Conservation (phyloP, 192 early-diverging fungal genomes). For the Piromyces finnis region DNA sequence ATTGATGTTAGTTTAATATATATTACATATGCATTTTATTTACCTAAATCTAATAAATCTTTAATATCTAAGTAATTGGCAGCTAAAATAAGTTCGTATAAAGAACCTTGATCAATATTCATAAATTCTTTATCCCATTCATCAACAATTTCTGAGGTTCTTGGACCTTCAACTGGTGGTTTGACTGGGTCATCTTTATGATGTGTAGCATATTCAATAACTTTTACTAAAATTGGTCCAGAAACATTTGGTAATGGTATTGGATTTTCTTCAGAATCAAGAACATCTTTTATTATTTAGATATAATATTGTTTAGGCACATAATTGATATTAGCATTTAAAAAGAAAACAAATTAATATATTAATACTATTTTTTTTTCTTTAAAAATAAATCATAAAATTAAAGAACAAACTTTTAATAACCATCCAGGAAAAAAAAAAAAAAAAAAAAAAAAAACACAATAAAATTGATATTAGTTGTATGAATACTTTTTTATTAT, state of each 20-base stretch:
- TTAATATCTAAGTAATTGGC: conserved; percentile 75
- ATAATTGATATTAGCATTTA: too few relatives aligned
- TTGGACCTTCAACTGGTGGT: conserved; percentile 20
- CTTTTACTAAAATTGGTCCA: conserved; percentile 66
- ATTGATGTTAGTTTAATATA: too few relatives aligned
- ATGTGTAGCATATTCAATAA: conserved; percentile 78
- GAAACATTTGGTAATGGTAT: conserved; percentile 84
- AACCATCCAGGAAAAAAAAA: too few relatives aligned
- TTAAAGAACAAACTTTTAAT: too few relatives aligned
- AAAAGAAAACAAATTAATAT: too few relatives aligned
- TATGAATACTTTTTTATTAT: too few relatives aligned
- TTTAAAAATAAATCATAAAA: too few relatives aligned
- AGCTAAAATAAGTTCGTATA: conserved; percentile 79
- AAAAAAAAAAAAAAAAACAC: too few relatives aligned
- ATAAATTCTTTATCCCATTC: conserved; percentile 85
- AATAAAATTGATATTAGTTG: too few relatives aligned
- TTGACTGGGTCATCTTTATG: conserved; percentile 51
- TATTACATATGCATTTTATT: too few relatives aligned
- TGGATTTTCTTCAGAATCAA: conserved; percentile 25
- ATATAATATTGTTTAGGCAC: too few relatives aligned
- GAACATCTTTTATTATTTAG: conserved; percentile 20
- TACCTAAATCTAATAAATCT: conserved; percentile 39
- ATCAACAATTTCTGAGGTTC: conserved; percentile 54
- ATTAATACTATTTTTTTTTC: too few relatives aligned
- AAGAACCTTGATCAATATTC: conserved; percentile 79